Conservation (phyloP, 78 protist species). For the Polysphondylium violaceum region DNA sequence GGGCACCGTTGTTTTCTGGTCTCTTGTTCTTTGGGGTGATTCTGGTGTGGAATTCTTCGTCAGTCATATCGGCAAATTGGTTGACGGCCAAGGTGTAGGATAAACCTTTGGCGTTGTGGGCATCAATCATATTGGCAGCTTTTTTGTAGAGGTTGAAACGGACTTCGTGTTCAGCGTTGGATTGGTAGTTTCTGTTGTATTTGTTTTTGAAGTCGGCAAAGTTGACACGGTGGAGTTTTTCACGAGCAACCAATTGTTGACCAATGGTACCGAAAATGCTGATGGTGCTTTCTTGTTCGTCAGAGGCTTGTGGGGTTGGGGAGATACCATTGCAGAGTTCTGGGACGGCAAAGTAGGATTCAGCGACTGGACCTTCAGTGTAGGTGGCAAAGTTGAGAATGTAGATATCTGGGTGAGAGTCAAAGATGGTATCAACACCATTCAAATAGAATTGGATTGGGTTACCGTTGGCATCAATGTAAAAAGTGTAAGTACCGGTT, state of each 20-base stretch:
- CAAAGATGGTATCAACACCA: conserved; percentile 82
- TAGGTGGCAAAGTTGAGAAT: conserved; percentile 43
- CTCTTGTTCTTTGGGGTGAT: conserved; percentile 64
- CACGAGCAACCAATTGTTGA: not conserved
- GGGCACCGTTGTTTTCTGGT: conserved; percentile 52
- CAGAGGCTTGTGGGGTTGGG: not conserved
- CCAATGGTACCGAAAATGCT: conserved; percentile 19
- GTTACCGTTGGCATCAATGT: conserved; percentile 61
- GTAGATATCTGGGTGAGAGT: conserved; percentile 83
- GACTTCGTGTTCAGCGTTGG: conserved; percentile 13
- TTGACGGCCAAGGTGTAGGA: conserved; percentile 82
- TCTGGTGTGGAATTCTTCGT: conserved; percentile 74
- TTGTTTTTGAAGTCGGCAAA: conserved; percentile 42
- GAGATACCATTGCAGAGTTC: conserved; percentile 6
- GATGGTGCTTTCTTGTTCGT: not conserved
- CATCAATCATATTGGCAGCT: conserved; percentile 58
- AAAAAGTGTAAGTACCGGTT: conserved; percentile 78
- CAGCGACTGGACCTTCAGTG: conserved; percentile 40
- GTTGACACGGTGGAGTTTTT: not conserved
- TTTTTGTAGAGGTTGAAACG: conserved; percentile 67
- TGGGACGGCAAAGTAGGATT: conserved; percentile 27
- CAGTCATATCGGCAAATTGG: conserved; percentile 87
- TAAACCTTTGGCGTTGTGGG: conserved; percentile 52
- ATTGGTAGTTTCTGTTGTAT: conserved; percentile 27
- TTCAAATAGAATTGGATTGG: conserved; percentile 82